A percentile compares a stretch with the other conserved stretches of the same genome.
phyloP scores from a whole-genome alignment of 768 basidiomycete species.

The Erythrobasidium yunnanense region DNA sequence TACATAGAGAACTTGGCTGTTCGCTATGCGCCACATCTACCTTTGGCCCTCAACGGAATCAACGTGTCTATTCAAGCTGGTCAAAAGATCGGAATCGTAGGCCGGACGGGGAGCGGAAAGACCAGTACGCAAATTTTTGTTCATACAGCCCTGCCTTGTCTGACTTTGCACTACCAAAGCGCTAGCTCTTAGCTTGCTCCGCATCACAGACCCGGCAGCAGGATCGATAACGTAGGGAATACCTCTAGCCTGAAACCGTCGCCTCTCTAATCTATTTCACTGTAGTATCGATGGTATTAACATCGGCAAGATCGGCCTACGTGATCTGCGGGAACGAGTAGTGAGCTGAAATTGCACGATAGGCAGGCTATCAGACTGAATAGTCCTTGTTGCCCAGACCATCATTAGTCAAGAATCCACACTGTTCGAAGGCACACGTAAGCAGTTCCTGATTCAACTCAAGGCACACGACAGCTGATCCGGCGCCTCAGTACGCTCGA shows the following conservation, averaged over 20 bases:
- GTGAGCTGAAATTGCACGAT: not conserved
- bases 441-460: not conserved
- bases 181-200: slow-evolving; percentile 45
- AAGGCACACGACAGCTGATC: not conserved
- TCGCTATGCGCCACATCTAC: slow-evolving; percentile 36
- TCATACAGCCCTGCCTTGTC: not conserved
- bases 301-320: slow-evolving; percentile 41
- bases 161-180: not conserved
- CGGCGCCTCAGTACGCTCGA: slow-evolving; percentile 48
- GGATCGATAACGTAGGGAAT: slow-evolving; percentile 42
- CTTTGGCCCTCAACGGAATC: slow-evolving; percentile 41
- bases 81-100: slow-evolving; percentile 46
- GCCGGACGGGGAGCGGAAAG: slow-evolving; percentile 56
- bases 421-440: slow-evolving; percentile 55
- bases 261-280: slow-evolving; percentile 61
- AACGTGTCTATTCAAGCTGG: slow-evolving; percentile 40
- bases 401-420: slow-evolving; percentile 66
- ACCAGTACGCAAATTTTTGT: slow-evolving; percentile 26
- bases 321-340: slow-evolving; percentile 50
- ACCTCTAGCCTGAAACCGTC: slow-evolving; percentile 41
- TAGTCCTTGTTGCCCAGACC: slow-evolving; percentile 45
- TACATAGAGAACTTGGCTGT: slow-evolving; percentile 40
- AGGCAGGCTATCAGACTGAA: not conserved
- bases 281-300: slow-evolving; percentile 43
- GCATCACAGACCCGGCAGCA: slow-evolving; percentile 43